These are phyloP conservation scores for Nakazawaea ishiwadae DNA, from an alignment of 805 yeast genomes.

Conservation along the genomic window DNA sequence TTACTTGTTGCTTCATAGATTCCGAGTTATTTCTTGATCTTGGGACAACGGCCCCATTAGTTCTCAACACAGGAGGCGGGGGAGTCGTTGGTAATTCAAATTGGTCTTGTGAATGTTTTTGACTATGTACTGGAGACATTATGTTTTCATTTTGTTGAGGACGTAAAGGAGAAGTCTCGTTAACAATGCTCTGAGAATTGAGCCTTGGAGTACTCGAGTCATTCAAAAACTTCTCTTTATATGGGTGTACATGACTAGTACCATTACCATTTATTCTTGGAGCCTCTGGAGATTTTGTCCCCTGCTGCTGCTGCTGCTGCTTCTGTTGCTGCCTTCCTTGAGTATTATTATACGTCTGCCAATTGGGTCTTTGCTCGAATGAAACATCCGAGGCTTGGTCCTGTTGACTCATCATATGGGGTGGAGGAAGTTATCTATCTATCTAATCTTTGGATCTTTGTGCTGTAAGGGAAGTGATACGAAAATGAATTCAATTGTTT, in stretches of 20 bases:
- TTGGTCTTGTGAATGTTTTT: background rate
- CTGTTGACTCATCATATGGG: no score
- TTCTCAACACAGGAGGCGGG: background rate
- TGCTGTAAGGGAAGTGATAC: no score
- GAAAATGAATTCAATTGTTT: no score
- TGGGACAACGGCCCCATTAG: background rate
- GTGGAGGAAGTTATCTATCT: no score
- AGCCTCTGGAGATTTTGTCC: background rate
- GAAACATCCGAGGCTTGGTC: conserved; percentile 1
- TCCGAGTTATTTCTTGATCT: background rate
- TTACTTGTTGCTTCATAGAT: conserved; percentile 4
- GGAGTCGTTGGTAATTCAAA: background rate
- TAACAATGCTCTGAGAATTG: background rate
- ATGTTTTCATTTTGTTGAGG: background rate
- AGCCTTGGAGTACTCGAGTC: background rate
- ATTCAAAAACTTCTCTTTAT: background rate
- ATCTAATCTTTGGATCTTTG: no score
- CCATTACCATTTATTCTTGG: conserved; percentile 1
- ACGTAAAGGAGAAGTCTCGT: background rate
- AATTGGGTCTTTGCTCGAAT: conserved; percentile 7
- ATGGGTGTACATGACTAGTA: background rate
- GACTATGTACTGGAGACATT: background rate
- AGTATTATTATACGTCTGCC: conserved; percentile 1
- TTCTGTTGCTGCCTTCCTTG: background rate
- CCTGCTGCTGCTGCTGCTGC: background rate